A percentile compares a stretch with the other conserved stretches of the same genome.
These are phyloP conservation scores for Tulasnella sp. DNA, from an alignment of 768 basidiomycete species.

Conservation along the genomic window DNA sequence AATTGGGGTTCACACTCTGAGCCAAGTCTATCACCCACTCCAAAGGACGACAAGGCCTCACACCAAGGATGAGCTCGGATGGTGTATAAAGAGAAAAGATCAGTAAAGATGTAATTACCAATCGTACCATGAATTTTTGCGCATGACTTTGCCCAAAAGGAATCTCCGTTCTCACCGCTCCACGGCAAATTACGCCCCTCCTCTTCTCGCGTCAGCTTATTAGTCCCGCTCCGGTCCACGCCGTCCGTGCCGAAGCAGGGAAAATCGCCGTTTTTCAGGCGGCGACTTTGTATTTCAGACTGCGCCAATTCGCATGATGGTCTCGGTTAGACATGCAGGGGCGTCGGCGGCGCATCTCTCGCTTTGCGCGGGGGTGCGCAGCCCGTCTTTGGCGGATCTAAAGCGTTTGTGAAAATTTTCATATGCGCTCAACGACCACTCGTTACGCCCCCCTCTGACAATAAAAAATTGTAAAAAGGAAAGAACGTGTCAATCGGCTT, in stretches of 20 bases:
- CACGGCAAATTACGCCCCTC: background rate
- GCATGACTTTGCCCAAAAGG: background rate
- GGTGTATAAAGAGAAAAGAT: background rate
- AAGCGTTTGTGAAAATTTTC: background rate
- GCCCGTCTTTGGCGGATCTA: background rate
- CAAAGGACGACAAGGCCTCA: background rate
- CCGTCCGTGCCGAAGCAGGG: background rate
- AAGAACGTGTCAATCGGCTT: background rate
- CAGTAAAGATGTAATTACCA: background rate
- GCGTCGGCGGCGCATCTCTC: background rate
- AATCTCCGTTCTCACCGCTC: background rate
- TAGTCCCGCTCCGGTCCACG: background rate
- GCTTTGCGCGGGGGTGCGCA: too few relatives aligned
- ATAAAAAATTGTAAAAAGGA: too few relatives aligned
- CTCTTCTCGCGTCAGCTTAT: background rate
- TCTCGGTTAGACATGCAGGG: background rate
- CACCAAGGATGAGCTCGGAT: background rate
- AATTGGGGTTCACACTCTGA: background rate
- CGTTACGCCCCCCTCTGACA: too few relatives aligned
- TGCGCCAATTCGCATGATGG: background rate
- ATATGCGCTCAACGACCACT: background rate
- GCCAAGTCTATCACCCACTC: background rate
- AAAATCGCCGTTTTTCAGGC: background rate
- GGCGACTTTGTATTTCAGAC: background rate
- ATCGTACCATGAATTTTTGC: background rate